These are phyloP conservation scores for Pythium plurisporium DNA, from an alignment of 352 stramenopile genomes.

Conservation along the genomic window DNA sequence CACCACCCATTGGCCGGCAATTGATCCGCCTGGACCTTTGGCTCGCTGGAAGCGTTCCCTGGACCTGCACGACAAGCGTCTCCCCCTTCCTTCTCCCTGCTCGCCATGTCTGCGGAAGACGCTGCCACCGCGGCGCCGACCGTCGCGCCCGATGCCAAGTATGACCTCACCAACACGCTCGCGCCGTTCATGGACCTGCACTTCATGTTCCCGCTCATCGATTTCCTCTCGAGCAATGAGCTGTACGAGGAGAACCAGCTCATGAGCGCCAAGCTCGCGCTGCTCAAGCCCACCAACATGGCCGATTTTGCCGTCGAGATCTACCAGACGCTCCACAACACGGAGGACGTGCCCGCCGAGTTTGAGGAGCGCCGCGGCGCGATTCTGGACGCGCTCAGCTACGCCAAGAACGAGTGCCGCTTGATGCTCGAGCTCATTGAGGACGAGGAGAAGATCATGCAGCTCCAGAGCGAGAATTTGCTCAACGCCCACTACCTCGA, in stretches of 20 bases:
- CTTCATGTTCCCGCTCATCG: slow-evolving; percentile 97
- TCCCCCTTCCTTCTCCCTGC: background rate
- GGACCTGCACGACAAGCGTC: background rate
- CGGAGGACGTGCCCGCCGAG: slow-evolving; percentile 65
- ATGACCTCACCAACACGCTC: slow-evolving; percentile 93
- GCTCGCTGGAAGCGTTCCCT: slow-evolving; percentile 9
- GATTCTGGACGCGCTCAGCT: slow-evolving; percentile 73
- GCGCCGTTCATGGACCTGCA: slow-evolving; percentile 95
- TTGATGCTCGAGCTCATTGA: slow-evolving; percentile 80
- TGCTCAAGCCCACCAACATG: slow-evolving; percentile 96
- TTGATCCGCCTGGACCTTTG: slow-evolving; percentile 22
- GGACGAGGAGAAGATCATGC: slow-evolving; percentile 84
- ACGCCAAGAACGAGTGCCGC: slow-evolving; percentile 68
- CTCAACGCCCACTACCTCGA: slow-evolving; percentile 76
- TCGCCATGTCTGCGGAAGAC: slow-evolving; percentile 35
- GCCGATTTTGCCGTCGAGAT: slow-evolving; percentile 97
- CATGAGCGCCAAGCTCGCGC: slow-evolving; percentile 86
- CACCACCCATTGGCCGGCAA: slow-evolving; percentile 27
- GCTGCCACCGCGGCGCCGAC: slow-evolving; percentile 27
- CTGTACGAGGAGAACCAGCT: slow-evolving; percentile 91
- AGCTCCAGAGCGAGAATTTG: slow-evolving; percentile 78
- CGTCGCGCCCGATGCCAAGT: slow-evolving; percentile 68
- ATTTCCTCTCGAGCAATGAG: slow-evolving; percentile 90
- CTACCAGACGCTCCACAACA: slow-evolving; percentile 89
- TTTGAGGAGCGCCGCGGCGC: slow-evolving; percentile 78